phyloP scores from a whole-genome alignment of 805 yeast species.

The Lipomyces kockii region DNA sequence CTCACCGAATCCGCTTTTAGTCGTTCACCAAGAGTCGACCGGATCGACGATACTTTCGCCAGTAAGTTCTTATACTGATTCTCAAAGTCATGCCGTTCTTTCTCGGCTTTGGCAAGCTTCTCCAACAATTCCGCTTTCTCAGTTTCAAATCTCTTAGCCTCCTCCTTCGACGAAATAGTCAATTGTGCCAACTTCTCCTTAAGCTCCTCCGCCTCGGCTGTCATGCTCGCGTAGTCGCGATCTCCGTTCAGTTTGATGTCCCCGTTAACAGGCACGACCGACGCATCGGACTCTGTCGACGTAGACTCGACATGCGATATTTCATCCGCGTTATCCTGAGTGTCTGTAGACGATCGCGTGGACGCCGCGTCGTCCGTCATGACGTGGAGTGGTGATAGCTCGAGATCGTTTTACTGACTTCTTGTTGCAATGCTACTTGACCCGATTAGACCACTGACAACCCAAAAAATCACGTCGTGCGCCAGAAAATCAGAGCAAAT shows the following conservation, averaged over 20 bases:
- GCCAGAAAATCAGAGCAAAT: background rate
- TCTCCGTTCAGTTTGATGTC: background rate
- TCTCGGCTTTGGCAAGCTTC: conserved; percentile 62
- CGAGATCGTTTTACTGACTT: background rate
- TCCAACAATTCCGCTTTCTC: conserved; percentile 49
- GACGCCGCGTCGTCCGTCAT: conserved; percentile 3
- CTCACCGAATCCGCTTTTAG: conserved; percentile 48
- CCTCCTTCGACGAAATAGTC: conserved; percentile 3
- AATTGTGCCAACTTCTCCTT: conserved; percentile 8
- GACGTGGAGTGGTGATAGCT: background rate
- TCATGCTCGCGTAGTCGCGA: background rate
- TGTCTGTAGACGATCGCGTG: background rate
- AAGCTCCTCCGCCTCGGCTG: conserved; percentile 17
- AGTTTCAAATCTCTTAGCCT: conserved; percentile 11
- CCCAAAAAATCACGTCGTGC: background rate
- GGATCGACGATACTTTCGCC: conserved; percentile 47
- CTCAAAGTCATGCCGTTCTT: conserved; percentile 49
- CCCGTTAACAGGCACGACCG: background rate
- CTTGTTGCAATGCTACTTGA: background rate
- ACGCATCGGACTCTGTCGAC: conserved; percentile 1
- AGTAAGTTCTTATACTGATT: conserved; percentile 50
- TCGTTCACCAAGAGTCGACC: conserved; percentile 51
- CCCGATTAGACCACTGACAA: background rate
- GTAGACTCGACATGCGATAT: background rate
- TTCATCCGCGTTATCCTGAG: background rate